phyloP scores from a whole-genome alignment of 2,329 filamentous ascomycete species.

The Cryphonectria parasitica region DNA sequence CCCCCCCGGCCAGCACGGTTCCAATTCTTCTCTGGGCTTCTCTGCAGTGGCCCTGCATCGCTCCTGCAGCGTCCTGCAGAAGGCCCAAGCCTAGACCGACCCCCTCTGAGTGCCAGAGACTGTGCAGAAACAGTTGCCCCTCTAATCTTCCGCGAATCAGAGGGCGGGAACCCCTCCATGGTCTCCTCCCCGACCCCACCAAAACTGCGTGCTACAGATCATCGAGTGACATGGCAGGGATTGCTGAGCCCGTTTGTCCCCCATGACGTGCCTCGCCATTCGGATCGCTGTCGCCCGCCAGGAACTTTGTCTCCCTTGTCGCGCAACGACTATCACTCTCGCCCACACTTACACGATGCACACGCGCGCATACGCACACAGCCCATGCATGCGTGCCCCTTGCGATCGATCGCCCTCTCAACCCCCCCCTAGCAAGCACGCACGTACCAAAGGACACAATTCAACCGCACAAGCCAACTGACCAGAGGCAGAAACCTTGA shows the following conservation, averaged over 20 bases:
- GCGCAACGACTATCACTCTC: background rate
- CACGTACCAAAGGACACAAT: background rate
- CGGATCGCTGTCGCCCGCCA: slow-evolving; percentile 21
- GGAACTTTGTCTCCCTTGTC: background rate
- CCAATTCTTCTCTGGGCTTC: slow-evolving; percentile 10
- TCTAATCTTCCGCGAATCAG: slow-evolving; percentile 20
- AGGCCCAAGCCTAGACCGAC: slow-evolving; percentile 11
- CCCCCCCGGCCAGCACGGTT: background rate
- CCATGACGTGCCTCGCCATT: slow-evolving; percentile 16
- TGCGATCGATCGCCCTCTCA: background rate
- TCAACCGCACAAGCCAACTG: background rate
- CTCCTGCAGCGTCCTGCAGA: background rate
- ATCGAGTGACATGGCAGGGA: slow-evolving; percentile 1
- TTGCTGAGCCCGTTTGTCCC: background rate
- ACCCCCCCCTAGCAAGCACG: background rate
- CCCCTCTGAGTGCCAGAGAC: slow-evolving; percentile 1
- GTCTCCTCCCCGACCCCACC: background rate
- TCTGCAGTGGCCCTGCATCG: slow-evolving; percentile 7
- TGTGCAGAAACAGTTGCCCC: slow-evolving; percentile 12
- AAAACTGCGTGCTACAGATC: background rate
- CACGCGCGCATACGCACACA: background rate
- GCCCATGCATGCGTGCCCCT: background rate
- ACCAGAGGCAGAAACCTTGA: slow-evolving; percentile 1
- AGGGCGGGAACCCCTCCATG: background rate
- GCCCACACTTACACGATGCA: background rate